Conservation (phyloP, 805 yeast genomes). For the Suhomyces sp. region DNA sequence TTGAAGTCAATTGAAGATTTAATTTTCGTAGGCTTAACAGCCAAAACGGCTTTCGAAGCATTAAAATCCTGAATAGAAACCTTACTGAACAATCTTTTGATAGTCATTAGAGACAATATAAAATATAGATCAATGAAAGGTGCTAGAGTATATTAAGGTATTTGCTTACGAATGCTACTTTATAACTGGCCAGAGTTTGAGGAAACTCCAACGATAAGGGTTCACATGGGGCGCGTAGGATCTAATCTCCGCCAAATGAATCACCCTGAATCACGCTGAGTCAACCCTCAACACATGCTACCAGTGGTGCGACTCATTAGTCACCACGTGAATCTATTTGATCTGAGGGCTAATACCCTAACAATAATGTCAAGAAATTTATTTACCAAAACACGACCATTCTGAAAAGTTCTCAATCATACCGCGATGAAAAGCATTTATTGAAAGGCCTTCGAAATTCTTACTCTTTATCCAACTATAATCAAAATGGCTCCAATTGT, state of each 20-base stretch:
- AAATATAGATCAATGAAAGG: neutral
- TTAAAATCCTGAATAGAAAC: neutral
- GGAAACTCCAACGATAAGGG: neutral
- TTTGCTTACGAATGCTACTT: neutral
- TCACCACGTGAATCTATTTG: neutral
- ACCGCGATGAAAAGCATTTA: neutral
- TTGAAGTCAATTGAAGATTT: slow-evolving; percentile 10
- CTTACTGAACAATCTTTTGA: slow-evolving; percentile 1
- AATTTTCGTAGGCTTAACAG: neutral
- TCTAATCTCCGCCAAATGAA: neutral
- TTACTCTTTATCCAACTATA: slow-evolving; percentile 6
- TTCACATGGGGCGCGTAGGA: neutral
- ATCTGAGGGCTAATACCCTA: neutral
- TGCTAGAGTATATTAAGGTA: neutral
- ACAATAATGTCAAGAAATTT: neutral
- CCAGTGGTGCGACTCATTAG: neutral
- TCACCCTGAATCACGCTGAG: slow-evolving; percentile 5
- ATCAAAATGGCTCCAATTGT: slow-evolving; percentile 87
- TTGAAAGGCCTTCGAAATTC: neutral
- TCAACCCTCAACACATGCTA: neutral
- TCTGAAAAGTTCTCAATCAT: neutral
- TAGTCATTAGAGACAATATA: neutral
- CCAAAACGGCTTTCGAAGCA: neutral
- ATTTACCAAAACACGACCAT: neutral
- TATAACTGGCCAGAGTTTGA: neutral